A percentile compares a stretch with the other conserved stretches of the same genome.
Evolutionary conservation across 345 rosid species (phyloP).

Genomic region (Dimocarpus longan): DNA sequence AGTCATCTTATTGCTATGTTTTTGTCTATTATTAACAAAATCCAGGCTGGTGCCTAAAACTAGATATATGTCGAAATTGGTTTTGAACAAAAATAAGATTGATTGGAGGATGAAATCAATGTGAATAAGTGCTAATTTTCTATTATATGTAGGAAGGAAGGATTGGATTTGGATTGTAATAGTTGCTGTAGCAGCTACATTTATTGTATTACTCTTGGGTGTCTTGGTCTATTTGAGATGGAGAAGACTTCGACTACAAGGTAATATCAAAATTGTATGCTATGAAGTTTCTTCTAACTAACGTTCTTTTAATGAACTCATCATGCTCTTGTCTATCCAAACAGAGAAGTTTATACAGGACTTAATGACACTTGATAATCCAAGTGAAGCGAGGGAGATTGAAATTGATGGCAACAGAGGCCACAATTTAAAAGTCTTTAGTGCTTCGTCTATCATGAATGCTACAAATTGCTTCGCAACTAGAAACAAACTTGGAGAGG

Average conservation of each 20-base stretch:
- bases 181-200: not conserved
- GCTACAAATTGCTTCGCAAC: constrained; percentile 15
- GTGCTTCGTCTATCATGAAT: constrained; percentile 2
- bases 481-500: constrained; percentile 5
- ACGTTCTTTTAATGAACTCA: not conserved
- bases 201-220: not conserved
- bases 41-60: too few relatives aligned
- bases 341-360: constrained; percentile 8
- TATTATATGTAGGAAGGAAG: not conserved
- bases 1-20: too few relatives aligned
- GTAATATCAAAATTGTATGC: not conserved
- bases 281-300: not conserved
- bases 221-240: constrained; percentile 1
- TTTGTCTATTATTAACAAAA: too few relatives aligned
- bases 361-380: constrained; percentile 15
- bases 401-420: constrained; percentile 12
- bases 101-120: too few relatives aligned
- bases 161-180: not conserved
- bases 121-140: not conserved
- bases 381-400: not conserved
- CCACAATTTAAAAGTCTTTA: constrained; percentile 2
- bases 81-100: too few relatives aligned
- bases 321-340: not conserved
- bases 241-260: constrained; percentile 1
- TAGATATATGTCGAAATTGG: too few relatives aligned